A percentile compares a stretch with the other conserved stretches of the same genome.
Evolutionary conservation across 2,329 filamentous ascomycete genomes (phyloP).

Genomic region (Colletotrichum gigasporum): DNA sequence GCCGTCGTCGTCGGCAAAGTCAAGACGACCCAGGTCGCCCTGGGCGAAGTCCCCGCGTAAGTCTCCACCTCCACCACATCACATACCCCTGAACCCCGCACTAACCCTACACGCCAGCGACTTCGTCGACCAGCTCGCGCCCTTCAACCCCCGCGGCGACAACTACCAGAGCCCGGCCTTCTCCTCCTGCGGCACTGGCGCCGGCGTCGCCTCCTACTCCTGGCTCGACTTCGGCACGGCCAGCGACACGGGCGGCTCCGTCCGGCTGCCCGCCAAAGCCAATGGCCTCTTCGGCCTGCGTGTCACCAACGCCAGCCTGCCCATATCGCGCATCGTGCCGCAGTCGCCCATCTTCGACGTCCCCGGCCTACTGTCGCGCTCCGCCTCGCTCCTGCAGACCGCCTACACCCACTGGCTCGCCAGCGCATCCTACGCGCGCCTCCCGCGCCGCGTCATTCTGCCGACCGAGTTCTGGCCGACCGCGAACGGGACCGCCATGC

Average conservation of each 20-base stretch:
- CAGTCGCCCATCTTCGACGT: neutral
- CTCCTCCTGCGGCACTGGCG: constrained; percentile 49
- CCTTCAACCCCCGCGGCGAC: constrained; percentile 48
- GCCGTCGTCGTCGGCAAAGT: constrained; percentile 4
- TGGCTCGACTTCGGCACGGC: constrained; percentile 47
- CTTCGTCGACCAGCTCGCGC: constrained; percentile 41
- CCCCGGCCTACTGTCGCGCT: neutral
- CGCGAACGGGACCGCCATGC: no score
- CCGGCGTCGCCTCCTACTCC: constrained; percentile 48
- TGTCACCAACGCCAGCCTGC: neutral
- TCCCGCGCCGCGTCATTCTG: no score
- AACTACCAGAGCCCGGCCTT: constrained; percentile 44
- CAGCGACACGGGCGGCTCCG: constrained; percentile 27
- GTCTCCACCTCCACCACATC: no score
- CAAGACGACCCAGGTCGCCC: neutral
- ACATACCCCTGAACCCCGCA: no score
- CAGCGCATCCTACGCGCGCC: no score
- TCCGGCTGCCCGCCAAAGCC: constrained; percentile 19
- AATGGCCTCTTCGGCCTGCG: constrained; percentile 39
- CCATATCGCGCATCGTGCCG: neutral
- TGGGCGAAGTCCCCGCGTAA: constrained; percentile 19
- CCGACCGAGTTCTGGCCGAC: no score
- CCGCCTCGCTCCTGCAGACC: neutral
- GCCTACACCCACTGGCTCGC: neutral
- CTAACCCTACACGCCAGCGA: no score